Conservation (phyloP, 495 filamentous ascomycete species). For the Xylaria castorea region DNA sequence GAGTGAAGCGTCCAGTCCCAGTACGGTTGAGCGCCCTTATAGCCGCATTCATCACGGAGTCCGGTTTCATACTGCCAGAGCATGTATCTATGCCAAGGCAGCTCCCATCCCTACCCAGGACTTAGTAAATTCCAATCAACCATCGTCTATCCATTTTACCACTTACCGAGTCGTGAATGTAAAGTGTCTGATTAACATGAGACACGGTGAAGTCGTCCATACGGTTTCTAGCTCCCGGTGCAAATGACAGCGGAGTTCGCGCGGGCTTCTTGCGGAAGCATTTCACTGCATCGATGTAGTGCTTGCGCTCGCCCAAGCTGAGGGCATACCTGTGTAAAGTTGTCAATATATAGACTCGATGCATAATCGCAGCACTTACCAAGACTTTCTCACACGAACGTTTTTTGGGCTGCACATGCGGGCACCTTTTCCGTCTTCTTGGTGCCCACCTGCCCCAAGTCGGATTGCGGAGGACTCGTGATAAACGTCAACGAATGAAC, state of each 20-base stretch:
- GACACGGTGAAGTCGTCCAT: background rate
- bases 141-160: background rate
- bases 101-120: slow-evolving; percentile 25
- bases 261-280: background rate
- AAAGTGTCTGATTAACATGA: background rate
- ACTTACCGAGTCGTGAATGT: background rate
- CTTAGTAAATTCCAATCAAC: background rate
- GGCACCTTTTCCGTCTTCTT: background rate
- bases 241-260: background rate
- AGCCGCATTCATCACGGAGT: slow-evolving; percentile 44
- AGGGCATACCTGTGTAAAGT: background rate
- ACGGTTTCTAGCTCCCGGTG: background rate
- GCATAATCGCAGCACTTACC: background rate
- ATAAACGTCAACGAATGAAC: background rate
- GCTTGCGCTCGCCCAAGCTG: background rate
- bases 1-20: slow-evolving; percentile 40
- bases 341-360: background rate
- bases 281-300: background rate
- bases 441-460: background rate
- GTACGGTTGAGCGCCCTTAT: slow-evolving; percentile 44
- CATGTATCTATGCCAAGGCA: slow-evolving; percentile 44
- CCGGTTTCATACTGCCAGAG: slow-evolving; percentile 41
- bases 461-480: background rate
- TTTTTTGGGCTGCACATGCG: background rate
- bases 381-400: slow-evolving; percentile 1